Base-by-base conservation (phyloP, 2,329 filamentous ascomycete species). In the Tolypocladium amazonense region DNA sequence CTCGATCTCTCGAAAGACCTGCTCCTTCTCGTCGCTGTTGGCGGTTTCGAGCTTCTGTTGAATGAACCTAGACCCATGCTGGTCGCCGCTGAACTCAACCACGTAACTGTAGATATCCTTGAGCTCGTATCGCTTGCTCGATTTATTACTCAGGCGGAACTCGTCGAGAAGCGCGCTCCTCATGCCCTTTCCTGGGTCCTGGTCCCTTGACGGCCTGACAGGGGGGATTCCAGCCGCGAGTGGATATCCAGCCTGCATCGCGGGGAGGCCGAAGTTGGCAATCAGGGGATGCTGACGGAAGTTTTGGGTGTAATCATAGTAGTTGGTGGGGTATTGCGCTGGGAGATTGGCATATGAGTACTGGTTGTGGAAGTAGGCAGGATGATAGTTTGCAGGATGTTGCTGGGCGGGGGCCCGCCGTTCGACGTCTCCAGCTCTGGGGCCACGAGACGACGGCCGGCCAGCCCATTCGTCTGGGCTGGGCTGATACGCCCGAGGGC, bases 1-100 rank as follows among this genome's bases (percentile, higher is more conserved):
- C 66, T 89, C 83, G 54, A 99, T 91, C 72, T 97, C 94, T 0
- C 82, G 80, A 77, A 97, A 97, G 0, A 97, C 84, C 59, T 87
- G 87, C 38, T 96, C 90, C 74, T 97, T 97, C 70, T 97, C 93
- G 62, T 97, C 94, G 68, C 92, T 96, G 71, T 96, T 97, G 59
- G 94, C 94, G 1, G 86, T 88, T 72, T 94, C 89, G 3, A 99
- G 82, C 73, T 96, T 97, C 66, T 88, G 85, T 70, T 99, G 94
- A 61, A 99, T 96, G 72, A 97, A 97, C 1, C 94, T 86, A 1
- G 94, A 99, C 1, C 92, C 94, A 66, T 96, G 88, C 71, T 97
- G 94, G 69, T 99, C 94, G 20, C 94, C 93, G 66, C 90, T 92
- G 72, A 97, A 97, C 70, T 97, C 93, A 0, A 96, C 92, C 43